Percentiles rank a stretch among this genome's conserved stretches.
Conservation (phyloP, 2,329 filamentous ascomycete species). For the Alternaria gaisen region DNA sequence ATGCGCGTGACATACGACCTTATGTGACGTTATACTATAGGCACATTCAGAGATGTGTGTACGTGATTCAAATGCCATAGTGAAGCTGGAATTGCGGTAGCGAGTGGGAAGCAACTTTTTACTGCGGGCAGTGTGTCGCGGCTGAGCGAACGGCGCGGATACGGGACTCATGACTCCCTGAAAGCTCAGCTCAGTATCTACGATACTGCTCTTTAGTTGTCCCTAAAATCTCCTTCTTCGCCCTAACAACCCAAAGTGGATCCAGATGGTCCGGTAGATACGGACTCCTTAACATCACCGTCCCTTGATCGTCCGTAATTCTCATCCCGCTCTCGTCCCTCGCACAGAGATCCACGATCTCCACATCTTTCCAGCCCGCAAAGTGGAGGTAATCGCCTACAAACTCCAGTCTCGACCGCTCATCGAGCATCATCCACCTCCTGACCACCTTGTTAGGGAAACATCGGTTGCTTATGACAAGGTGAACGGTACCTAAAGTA, state of each 20-base stretch:
- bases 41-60: no score
- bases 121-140: no score
- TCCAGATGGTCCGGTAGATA: slow-evolving; percentile 32
- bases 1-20: no score
- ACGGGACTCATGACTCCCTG: no score
- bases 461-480: slow-evolving; percentile 62
- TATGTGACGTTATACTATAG: no score
- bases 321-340: slow-evolving; percentile 39
- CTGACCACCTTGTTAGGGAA: slow-evolving; percentile 63
- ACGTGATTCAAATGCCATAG: no score
- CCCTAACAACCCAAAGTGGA: slow-evolving; percentile 41
- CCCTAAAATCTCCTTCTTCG: slow-evolving; percentile 16
- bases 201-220: no score
- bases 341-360: slow-evolving; percentile 62
- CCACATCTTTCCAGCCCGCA: slow-evolving; percentile 61
- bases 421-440: slow-evolving; percentile 58
- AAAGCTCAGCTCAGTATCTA: no score
- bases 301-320: slow-evolving; percentile 35
- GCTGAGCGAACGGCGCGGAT: no score
- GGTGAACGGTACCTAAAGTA: slow-evolving; percentile 50
- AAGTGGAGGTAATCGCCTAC: slow-evolving; percentile 62
- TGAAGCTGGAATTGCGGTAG: no score
- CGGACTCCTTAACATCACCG: slow-evolving; percentile 18
- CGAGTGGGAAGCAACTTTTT: no score
- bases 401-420: slow-evolving; percentile 58